Percentiles rank a stretch among this genome's conserved stretches.
These are phyloP conservation scores for Populus alba DNA, from an alignment of 345 rosid species.

Conservation along the genomic window DNA sequence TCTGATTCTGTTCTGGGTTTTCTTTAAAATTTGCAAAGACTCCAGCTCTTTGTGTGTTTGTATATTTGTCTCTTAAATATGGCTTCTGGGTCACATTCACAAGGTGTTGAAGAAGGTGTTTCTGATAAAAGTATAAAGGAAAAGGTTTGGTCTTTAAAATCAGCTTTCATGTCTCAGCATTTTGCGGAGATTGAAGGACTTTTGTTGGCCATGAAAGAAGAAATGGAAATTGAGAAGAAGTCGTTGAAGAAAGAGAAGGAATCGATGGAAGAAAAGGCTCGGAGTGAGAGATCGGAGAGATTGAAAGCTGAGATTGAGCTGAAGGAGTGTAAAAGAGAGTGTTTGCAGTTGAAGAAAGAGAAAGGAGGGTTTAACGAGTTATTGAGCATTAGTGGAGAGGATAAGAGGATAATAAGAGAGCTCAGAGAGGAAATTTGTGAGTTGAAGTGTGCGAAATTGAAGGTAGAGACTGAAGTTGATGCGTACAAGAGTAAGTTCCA, in stretches of 20 bases:
- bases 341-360: constrained; percentile 6
- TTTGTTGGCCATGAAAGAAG: constrained; percentile 5
- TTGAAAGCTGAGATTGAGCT: neutral
- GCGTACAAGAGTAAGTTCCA: constrained; percentile 9
- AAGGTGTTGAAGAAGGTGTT: neutral
- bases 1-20: too few relatives aligned
- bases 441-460: constrained; percentile 7
- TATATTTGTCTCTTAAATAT: too few relatives aligned
- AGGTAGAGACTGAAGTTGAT: constrained; percentile 13
- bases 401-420: neutral
- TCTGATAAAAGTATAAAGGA: neutral
- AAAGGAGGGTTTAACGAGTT: neutral
- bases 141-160: neutral
- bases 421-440: constrained; percentile 9
- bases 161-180: neutral
- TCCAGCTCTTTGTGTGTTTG: too few relatives aligned
- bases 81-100: neutral
- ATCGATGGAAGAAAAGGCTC: neutral
- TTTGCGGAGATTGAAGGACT: neutral
- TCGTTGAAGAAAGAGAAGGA: too few relatives aligned
- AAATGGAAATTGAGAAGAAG: constrained; percentile 12
- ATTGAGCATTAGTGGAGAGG: neutral
- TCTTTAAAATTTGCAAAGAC: too few relatives aligned
- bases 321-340: neutral
- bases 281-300: neutral